Conservation (phyloP, 2,329 filamentous ascomycete genomes). For the Ophiocordyceps robertsii region DNA sequence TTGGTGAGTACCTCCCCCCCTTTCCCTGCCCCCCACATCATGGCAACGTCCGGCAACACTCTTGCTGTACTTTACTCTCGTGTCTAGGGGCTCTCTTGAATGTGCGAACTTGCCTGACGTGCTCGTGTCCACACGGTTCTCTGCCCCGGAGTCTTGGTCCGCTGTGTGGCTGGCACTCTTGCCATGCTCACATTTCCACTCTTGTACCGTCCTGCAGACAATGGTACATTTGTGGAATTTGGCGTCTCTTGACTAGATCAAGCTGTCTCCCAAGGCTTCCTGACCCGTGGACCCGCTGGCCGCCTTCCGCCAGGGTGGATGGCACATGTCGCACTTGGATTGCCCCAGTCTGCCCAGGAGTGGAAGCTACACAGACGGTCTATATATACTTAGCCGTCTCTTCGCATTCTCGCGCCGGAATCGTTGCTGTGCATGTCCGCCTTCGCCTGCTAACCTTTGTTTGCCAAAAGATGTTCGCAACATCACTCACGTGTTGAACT, state of each 20-base stretch:
- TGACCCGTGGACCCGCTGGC: constrained; percentile 43
- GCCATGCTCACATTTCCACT: constrained; percentile 66
- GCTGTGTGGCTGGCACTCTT: constrained; percentile 28
- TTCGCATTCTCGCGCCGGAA: constrained; percentile 41
- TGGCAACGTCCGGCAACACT: constrained; percentile 44
- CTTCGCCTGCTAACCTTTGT: constrained; percentile 63
- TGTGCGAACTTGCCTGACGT: constrained; percentile 88
- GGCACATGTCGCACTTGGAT: constrained; percentile 44
- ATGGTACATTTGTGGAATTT: constrained; percentile 64
- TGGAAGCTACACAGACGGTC: constrained; percentile 34
- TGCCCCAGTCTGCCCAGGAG: constrained; percentile 45
- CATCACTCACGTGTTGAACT: constrained; percentile 99
- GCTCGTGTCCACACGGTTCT: constrained; percentile 73
- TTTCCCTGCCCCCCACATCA: constrained; percentile 15
- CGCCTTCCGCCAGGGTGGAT: constrained; percentile 36
- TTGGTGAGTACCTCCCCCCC: constrained; percentile 64
- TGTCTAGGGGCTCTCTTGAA: constrained; percentile 76
- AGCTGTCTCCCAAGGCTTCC: constrained; percentile 50
- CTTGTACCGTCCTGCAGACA: constrained; percentile 47
- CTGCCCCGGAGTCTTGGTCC: constrained; percentile 72
- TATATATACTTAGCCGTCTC: constrained; percentile 38
- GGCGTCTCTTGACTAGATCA: constrained; percentile 68
- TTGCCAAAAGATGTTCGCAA: constrained; percentile 89
- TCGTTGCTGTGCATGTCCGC: constrained; percentile 41
- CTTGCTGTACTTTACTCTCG: constrained; percentile 78